Evolutionary conservation across 257 asterid genomes (phyloP).

Genomic region (Phtheirospermum japonicum): DNA sequence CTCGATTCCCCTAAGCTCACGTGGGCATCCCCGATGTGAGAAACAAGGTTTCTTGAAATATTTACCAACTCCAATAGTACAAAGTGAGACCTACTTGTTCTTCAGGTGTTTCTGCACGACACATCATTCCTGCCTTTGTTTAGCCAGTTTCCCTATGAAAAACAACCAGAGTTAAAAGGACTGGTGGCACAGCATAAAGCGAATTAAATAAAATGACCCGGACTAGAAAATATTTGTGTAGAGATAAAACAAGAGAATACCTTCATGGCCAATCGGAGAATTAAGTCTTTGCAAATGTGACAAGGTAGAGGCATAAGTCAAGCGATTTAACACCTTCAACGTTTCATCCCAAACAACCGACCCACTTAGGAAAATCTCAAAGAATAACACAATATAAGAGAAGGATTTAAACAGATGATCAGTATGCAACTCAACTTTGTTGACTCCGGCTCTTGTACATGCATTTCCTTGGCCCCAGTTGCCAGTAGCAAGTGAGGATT

Average conservation of each 20-base stretch:
- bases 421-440: constrained; percentile 56
- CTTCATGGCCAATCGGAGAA: constrained; percentile 99
- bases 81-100: constrained; percentile 69
- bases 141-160: constrained; percentile 82
- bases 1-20: too few relatives aligned
- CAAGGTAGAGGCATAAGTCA: constrained; percentile 99
- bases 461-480: constrained; percentile 99
- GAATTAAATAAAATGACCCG: not conserved
- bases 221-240: constrained; percentile 3
- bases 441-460: constrained; percentile 97
- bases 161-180: constrained; percentile 19
- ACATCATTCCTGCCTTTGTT: constrained; percentile 99
- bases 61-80: too few relatives aligned
- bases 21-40: too few relatives aligned
- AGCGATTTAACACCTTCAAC: constrained; percentile 89
- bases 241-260: constrained; percentile 32
- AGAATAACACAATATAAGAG: constrained; percentile 7
- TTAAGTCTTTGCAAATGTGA: constrained; percentile 89
- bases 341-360: constrained; percentile 20
- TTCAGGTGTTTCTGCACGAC: too few relatives aligned
- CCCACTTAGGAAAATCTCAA: constrained; percentile 16
- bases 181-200: not conserved
- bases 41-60: too few relatives aligned
- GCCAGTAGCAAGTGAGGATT: constrained; percentile 95
- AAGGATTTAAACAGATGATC: constrained; percentile 14